Percentiles rank a stretch among this genome's conserved stretches.
These are phyloP conservation scores for Triticum urartu DNA, from an alignment of 176 grass and related monocot genomes.

Conservation along the genomic window DNA sequence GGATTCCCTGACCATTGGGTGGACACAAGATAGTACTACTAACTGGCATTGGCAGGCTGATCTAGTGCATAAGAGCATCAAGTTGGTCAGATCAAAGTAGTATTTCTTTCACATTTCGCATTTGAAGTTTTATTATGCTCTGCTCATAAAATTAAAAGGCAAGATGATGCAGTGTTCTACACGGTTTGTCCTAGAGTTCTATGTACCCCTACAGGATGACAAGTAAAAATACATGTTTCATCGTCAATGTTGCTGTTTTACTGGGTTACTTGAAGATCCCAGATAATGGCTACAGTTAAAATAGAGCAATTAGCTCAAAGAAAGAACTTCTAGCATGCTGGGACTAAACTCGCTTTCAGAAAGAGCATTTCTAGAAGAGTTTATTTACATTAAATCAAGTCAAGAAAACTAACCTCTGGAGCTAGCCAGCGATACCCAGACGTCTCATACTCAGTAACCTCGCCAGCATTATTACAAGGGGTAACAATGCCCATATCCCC, in stretches of 20 bases:
- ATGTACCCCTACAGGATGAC: background rate
- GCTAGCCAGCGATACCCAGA: conserved; percentile 95
- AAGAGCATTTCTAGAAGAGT: background rate
- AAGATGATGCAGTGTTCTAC: background rate
- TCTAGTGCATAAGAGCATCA: too few species aligned
- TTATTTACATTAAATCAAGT: conserved; percentile 4
- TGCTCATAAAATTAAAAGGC: background rate
- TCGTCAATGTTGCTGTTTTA: background rate
- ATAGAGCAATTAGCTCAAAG: background rate
- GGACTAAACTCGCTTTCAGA: conserved; percentile 14
- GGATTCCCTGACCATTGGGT: background rate
- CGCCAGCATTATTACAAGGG: conserved; percentile 87
- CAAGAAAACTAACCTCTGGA: conserved; percentile 76
- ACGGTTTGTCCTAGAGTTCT: background rate
- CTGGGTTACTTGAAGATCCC: conserved; percentile 12
- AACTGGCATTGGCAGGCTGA: too few species aligned
- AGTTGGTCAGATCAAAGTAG: too few species aligned
- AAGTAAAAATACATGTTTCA: background rate
- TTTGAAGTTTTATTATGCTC: too few species aligned
- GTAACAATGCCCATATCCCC: conserved; percentile 95
- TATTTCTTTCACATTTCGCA: too few species aligned
- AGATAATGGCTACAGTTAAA: conserved; percentile 4
- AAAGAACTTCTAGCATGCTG: conserved; percentile 12
- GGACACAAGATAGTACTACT: too few species aligned
- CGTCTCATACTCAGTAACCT: conserved; percentile 94